Percentiles rank a stretch among this genome's conserved stretches.
Evolutionary conservation across 2,329 filamentous ascomycete genomes (phyloP).

Genomic region (Trichoderma arundinaceum): DNA sequence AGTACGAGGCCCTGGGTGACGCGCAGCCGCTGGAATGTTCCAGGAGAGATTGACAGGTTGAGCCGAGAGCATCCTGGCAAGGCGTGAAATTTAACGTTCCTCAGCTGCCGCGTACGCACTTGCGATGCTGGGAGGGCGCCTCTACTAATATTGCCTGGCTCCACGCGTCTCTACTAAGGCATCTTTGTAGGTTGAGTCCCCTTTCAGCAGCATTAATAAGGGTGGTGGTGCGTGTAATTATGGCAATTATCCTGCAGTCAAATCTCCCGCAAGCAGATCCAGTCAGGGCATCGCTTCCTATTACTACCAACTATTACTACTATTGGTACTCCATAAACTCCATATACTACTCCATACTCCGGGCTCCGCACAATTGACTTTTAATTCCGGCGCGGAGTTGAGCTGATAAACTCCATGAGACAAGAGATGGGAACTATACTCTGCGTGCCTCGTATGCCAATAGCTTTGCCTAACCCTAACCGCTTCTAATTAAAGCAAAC

Average conservation of each 20-base stretch:
- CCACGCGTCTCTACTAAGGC: neutral
- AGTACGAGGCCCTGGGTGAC: neutral
- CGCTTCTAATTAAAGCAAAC: no score
- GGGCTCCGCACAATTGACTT: no score
- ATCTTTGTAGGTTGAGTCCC: neutral
- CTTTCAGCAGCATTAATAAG: neutral
- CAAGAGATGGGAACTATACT: neutral
- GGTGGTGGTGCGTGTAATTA: neutral
- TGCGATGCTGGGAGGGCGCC: neutral
- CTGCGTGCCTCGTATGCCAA: neutral
- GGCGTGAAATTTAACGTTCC: neutral
- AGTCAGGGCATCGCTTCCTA: neutral
- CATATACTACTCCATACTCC: no score
- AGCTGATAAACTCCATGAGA: no score
- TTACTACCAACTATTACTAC: neutral
- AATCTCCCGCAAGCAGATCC: slow-evolving; percentile 4
- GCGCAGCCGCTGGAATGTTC: slow-evolving; percentile 6
- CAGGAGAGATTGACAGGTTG: slow-evolving; percentile 11
- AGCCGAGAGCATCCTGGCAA: slow-evolving; percentile 1
- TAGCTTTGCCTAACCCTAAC: no score
- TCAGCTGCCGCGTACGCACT: neutral
- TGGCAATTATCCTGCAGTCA: neutral
- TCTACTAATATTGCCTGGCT: neutral
- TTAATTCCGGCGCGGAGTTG: no score
- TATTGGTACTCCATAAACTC: no score